phyloP scores from a whole-genome alignment of 2,329 filamentous ascomycete genomes.

The Trichoderma lentiforme region DNA sequence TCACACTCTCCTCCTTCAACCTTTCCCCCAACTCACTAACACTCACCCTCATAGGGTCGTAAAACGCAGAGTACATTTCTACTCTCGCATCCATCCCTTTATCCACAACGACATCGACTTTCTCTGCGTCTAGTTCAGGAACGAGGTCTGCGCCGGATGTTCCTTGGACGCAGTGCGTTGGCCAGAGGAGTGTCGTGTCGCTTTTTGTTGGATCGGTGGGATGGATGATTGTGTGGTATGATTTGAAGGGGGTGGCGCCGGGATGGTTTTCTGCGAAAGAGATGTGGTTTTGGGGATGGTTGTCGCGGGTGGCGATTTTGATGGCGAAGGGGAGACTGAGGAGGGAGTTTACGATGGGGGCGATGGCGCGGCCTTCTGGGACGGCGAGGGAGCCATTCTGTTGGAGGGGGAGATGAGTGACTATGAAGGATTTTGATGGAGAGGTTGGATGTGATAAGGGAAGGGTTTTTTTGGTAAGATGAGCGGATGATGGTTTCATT shows the following conservation, averaged over 20 bases:
- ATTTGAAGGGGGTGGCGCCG: conserved; percentile 64
- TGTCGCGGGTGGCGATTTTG: conserved; percentile 88
- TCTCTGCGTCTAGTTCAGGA: conserved; percentile 60
- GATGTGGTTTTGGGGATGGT: conserved; percentile 77
- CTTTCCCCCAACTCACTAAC: conserved; percentile 60
- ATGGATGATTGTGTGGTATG: conserved; percentile 62
- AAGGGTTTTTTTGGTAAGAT: neutral
- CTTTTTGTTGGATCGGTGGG: conserved; percentile 60
- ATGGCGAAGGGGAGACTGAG: conserved; percentile 67
- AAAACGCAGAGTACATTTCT: conserved; percentile 95
- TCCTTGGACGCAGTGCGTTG: conserved; percentile 78
- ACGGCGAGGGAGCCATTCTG: conserved; percentile 85
- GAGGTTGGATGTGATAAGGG: neutral
- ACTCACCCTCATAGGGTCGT: conserved; percentile 68
- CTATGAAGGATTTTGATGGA: too few relatives aligned
- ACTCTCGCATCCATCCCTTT: conserved; percentile 74
- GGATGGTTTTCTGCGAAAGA: conserved; percentile 84
- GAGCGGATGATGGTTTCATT: neutral
- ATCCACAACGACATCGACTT: conserved; percentile 64
- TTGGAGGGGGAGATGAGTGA: neutral
- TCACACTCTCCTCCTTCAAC: conserved; percentile 58
- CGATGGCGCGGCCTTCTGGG: conserved; percentile 66
- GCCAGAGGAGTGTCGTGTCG: conserved; percentile 76
- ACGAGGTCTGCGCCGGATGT: conserved; percentile 71
- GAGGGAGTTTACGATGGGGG: conserved; percentile 69